phyloP scores from a whole-genome alignment of 768 basidiomycete genomes.

The Suillus subalutaceus region DNA sequence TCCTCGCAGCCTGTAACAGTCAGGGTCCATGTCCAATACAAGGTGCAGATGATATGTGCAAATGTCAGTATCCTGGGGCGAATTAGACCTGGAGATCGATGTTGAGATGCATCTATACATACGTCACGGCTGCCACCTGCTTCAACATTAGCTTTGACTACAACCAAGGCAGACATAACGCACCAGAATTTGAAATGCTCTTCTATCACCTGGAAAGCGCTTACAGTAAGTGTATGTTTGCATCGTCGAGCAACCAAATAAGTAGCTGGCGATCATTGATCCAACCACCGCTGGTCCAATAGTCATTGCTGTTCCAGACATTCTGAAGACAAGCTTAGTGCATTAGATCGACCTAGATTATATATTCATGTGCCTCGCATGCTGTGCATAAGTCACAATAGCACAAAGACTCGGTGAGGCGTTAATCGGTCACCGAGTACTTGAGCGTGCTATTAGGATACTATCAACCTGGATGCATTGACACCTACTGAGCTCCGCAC shows the following conservation, averaged over 20 bases:
- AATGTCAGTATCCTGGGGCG: constrained; percentile 6
- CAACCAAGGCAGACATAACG: neutral
- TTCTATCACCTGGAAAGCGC: constrained; percentile 5
- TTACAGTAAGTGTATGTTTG: constrained; percentile 12
- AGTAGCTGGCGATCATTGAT: constrained; percentile 7
- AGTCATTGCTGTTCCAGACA: constrained; percentile 6
- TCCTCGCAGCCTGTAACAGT: constrained; percentile 4
- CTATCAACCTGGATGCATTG: neutral
- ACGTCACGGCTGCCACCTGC: constrained; percentile 11
- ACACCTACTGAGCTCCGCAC: neutral
- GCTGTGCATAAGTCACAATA: neutral
- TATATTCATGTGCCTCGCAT: neutral
- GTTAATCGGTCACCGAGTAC: neutral
- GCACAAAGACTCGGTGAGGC: neutral
- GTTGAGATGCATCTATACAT: neutral
- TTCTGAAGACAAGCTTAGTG: neutral
- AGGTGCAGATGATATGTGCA: constrained; percentile 4
- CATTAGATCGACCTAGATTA: neutral
- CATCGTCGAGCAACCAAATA: constrained; percentile 14
- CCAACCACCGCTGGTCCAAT: constrained; percentile 15
- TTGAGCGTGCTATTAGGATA: neutral
- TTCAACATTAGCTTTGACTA: neutral
- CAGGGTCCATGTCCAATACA: constrained; percentile 13
- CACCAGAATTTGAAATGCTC: constrained; percentile 8
- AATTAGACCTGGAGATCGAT: neutral